Evolutionary conservation across 345 rosid genomes (phyloP).

Genomic region (Eucalyptus leucophloia): DNA sequence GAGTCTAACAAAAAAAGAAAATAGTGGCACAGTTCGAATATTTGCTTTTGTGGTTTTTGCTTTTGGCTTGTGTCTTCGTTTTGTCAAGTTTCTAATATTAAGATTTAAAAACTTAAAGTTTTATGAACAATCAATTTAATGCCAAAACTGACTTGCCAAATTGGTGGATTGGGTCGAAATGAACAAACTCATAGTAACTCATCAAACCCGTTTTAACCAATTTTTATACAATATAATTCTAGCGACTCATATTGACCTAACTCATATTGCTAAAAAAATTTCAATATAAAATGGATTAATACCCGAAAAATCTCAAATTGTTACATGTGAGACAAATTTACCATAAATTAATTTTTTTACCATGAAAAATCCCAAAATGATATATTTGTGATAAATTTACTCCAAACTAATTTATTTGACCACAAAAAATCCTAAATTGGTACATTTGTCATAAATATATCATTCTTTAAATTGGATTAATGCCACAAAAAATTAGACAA

Average conservation of each 20-base stretch:
- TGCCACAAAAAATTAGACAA: no score
- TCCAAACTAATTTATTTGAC: accelerated
- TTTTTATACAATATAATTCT: no score
- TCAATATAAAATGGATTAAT: no score
- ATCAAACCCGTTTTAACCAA: no score
- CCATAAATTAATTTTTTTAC: no score
- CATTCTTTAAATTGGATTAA: accelerated
- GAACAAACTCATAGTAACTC: not conserved
- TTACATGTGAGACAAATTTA: no score
- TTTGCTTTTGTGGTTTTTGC: not conserved
- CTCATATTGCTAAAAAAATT: not conserved
- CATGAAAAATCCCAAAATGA: accelerated
- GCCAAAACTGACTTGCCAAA: no score
- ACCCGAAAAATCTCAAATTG: accelerated
- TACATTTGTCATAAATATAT: no score
- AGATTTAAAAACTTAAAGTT: not conserved
- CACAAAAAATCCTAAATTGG: accelerated
- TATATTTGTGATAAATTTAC: no score
- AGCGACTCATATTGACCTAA: not conserved
- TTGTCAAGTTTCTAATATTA: not conserved
- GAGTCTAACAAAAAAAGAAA: not conserved
- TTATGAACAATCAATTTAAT: not conserved
- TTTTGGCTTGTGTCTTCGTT: not conserved
- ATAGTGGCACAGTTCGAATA: not conserved
- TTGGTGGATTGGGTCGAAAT: no score